Evolutionary conservation across 177 flowering plant species (phyloP).

Genomic region (Vitis hybrid): DNA sequence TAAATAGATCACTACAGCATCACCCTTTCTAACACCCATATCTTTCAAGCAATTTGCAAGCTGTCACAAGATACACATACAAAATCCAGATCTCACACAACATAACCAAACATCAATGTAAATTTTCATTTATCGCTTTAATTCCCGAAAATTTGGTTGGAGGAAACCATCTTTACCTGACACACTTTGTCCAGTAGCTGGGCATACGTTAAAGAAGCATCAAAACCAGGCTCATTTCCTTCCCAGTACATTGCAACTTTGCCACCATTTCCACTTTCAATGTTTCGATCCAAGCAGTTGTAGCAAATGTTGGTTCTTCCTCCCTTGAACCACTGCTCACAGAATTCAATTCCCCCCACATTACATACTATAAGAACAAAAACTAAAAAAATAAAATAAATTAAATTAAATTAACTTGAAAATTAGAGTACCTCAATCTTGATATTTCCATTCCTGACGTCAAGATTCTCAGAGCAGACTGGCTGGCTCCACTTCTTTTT

Average conservation of each 20-base stretch:
- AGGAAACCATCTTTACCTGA: constrained; percentile 50
- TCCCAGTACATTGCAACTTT: constrained; percentile 92
- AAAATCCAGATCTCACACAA: not conserved
- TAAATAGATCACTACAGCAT: constrained; percentile 82
- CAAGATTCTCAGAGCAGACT: constrained; percentile 11
- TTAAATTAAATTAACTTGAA: not conserved
- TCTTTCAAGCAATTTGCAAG: constrained; percentile 92
- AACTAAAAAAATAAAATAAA: not conserved
- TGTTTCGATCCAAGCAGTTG: constrained; percentile 82
- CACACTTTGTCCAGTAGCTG: constrained; percentile 78
- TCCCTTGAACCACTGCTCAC: constrained; percentile 96
- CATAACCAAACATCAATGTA: not conserved
- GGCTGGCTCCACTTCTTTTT: no score
- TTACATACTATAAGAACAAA: not conserved
- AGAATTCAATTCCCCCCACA: not conserved
- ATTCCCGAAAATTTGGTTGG: no score
- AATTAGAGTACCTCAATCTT: constrained; percentile 61
- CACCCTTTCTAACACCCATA: constrained; percentile 84
- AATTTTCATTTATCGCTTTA: no score
- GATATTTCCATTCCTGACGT: constrained; percentile 59
- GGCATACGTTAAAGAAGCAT: constrained; percentile 63
- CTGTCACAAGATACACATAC: constrained; percentile 33
- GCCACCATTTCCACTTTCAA: constrained; percentile 74
- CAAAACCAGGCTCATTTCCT: constrained; percentile 75
- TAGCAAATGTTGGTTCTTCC: constrained; percentile 91